Evolutionary conservation across 2,329 filamentous ascomycete genomes (phyloP), one percentile per base, ranked within the genome.

Genomic region (Trichoderma endophyticum): DNA sequence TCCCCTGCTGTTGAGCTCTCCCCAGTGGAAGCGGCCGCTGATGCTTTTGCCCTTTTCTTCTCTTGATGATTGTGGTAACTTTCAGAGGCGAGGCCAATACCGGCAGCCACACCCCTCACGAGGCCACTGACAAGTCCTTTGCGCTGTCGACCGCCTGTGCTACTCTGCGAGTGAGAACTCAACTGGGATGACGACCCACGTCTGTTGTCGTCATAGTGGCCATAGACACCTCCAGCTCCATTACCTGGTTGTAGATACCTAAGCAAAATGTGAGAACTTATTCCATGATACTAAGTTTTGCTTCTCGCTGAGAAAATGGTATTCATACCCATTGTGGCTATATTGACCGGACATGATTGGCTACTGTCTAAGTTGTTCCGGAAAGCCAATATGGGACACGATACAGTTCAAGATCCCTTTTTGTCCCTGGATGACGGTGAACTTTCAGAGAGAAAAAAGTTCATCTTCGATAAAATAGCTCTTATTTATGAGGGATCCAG

Each of bases 81-180:
- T 48, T 72, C 71, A 57, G 71, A 63, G 15, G 71, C 71, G 2
- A 72, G 65, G 5, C 71, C 71, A 34, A 72, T 72, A 6, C 71
- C 71, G 5, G 71, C 57, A 12, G 64, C 71, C 4, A 72, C 71
- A 36, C 56, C 39, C n/a, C 54, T 57, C 21, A 71, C 70, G 30
- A 71, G 11, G 39, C 54, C 28, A 36, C 70, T 54, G 11, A 67
- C 56, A 32, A 66, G 26, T 2, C 70, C 70, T 32, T 67, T 71
- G 15, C 62, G 70, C 8, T 56, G 63, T 51, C 54, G 54, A 51
- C 66, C 56, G 4, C 66, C 56, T 4, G 51, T 34, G 32, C 39
- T 61, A 14, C 32, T 64, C 14, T 71, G 68, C 2, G 68, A 63
- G 18, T 64, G 68, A 18, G 68, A 71, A 3, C 68, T 71, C 15